A percentile compares a stretch with the other conserved stretches of the same genome.
These are phyloP conservation scores for Cystoderma amianthinum DNA, from an alignment of 768 basidiomycete species.

Conservation along the genomic window DNA sequence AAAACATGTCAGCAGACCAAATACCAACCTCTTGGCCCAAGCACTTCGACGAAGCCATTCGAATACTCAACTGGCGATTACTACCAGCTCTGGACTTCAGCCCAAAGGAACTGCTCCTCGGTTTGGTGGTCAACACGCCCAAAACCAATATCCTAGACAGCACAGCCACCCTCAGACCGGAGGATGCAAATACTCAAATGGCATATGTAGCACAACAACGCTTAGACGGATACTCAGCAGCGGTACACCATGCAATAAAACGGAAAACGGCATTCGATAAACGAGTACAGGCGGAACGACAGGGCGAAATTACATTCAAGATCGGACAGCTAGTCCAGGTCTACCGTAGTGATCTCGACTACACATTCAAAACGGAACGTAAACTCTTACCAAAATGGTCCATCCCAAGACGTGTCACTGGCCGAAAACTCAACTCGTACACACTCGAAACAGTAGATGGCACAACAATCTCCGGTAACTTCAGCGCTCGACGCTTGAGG, in stretches of 20 bases:
- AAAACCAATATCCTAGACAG: conserved; percentile 2
- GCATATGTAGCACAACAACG: conserved; percentile 20
- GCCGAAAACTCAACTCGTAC: conserved; percentile 10
- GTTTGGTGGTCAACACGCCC: conserved; percentile 12
- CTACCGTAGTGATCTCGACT: conserved; percentile 7
- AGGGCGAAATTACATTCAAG: conserved; percentile 16
- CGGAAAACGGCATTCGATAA: conserved; percentile 19
- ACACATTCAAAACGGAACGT: conserved; percentile 5
- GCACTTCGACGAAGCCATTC: conserved; percentile 20
- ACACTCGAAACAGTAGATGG: conserved; percentile 7
- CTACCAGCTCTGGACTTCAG: conserved; percentile 7
- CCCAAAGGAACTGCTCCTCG: conserved; percentile 15
- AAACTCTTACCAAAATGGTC: conserved; percentile 10
- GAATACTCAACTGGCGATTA: conserved; percentile 5
- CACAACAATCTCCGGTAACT: not conserved
- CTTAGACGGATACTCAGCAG: conserved; percentile 17
- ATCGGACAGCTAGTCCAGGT: conserved; percentile 10
- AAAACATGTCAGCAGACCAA: conserved; percentile 8
- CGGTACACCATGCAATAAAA: conserved; percentile 12
- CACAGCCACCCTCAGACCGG: not conserved
- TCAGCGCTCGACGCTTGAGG: conserved; percentile 1
- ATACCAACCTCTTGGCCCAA: conserved; percentile 22
- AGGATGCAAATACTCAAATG: conserved; percentile 13
- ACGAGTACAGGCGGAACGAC: conserved; percentile 5
- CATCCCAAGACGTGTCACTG: conserved; percentile 5